Base-by-base conservation (phyloP, 768 basidiomycete genomes). In the Myochromella boudieri region DNA sequence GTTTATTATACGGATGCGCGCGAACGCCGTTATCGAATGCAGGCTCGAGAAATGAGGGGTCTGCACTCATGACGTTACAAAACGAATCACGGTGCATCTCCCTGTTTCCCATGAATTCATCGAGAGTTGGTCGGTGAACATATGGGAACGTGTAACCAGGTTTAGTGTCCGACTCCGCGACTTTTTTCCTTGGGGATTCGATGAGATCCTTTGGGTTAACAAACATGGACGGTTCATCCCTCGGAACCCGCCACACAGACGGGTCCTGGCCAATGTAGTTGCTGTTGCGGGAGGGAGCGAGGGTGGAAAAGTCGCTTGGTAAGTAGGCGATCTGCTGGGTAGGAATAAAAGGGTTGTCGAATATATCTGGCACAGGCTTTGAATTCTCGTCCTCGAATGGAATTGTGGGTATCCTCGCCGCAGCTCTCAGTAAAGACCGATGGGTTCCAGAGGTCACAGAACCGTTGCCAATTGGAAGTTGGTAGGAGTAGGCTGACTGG, bases 101-200 rank as follows among this genome's bases (percentile, higher is more conserved):
- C 29, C 48, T 46, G 40, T 7, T 46, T 27, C 40, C 36, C 47
- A 53, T 48, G 29, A 49, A 46, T 45, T 49, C 48, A n/a, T 48
- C 47, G 37, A 46, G 9, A 7, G 48, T 49, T 6, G 48, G 44
- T n/a, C 40, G 47, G 34, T 38, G 38, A 6, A 33, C 3, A 15
- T 29, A 41, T 38, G 25, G 10, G 25, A 26, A 12, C 18, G 17
- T 18, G 36, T 8, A 5, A 39, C 20, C 26, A 1, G 18, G 21
- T 10, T 18, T 41, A 36, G n/a, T n/a, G n/a, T n/a, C n/a, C n/a
- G n/a, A n/a, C n/a, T n/a, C n/a, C n/a, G 44, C 28, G 37, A 18
- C 9, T 32, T 27, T 27, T 4, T 7, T 47, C 11, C 37, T 29
- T 9, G 18, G 15, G 12, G 5, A n/a, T 40, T 34, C 4, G 29